Percentiles rank a stretch among this genome's conserved stretches.
Conservation (phyloP, 805 yeast species). For the Priceomyces melissophilus region DNA sequence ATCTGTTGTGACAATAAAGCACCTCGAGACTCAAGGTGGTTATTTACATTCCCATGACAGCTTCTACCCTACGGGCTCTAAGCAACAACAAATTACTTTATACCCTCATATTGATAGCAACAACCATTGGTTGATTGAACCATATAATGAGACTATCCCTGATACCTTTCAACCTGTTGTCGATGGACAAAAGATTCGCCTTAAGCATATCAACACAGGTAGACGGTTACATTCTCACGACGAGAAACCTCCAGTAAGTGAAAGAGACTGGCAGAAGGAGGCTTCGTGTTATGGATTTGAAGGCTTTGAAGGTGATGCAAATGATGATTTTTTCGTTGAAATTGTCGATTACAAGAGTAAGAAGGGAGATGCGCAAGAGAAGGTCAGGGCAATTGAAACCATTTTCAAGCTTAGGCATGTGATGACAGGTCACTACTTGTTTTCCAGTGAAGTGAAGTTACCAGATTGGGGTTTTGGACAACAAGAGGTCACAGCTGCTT, state of each 20-base stretch:
- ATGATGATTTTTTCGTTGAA: constrained; percentile 78
- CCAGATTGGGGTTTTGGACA: constrained; percentile 85
- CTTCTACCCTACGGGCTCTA: constrained; percentile 71
- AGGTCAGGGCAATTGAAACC: constrained; percentile 64
- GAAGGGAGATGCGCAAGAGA: constrained; percentile 49
- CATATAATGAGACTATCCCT: constrained; percentile 57
- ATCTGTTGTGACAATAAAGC: constrained; percentile 64
- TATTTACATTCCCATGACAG: constrained; percentile 79
- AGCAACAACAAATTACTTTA: constrained; percentile 78
- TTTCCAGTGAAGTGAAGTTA: constrained; percentile 69
- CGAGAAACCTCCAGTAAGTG: constrained; percentile 73
- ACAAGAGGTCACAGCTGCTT: constrained; percentile 80
- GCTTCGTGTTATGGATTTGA: constrained; percentile 73
- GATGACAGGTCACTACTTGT: constrained; percentile 72
- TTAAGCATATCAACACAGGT: constrained; percentile 54
- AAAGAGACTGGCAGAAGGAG: constrained; percentile 82
- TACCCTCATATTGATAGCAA: constrained; percentile 76
- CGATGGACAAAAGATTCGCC: constrained; percentile 69
- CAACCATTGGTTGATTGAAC: constrained; percentile 70
- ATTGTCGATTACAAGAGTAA: constrained; percentile 54
- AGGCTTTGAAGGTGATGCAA: constrained; percentile 78
- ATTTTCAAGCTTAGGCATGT: constrained; percentile 75
- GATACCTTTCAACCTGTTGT: constrained; percentile 60
- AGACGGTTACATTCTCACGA: constrained; percentile 82
- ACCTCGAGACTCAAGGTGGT: constrained; percentile 70